A percentile compares a stretch with the other conserved stretches of the same genome.
phyloP scores from a whole-genome alignment of 805 yeast genomes.

The Saccharomycopsis olivae region DNA sequence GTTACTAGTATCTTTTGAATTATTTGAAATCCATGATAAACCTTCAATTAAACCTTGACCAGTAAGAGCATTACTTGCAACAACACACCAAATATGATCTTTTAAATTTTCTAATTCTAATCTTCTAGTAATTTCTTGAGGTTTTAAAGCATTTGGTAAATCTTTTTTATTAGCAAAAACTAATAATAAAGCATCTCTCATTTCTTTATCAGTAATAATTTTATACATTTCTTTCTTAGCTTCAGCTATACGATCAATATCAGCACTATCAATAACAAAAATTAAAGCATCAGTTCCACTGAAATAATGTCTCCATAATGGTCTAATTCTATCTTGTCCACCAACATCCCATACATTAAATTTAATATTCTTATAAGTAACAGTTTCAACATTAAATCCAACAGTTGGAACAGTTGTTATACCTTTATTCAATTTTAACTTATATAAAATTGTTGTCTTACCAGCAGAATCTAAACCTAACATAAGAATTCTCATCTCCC shows the following conservation, averaged over 20 bases:
- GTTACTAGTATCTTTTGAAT: conserved; percentile 29
- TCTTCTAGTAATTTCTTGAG: conserved; percentile 68
- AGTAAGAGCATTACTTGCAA: conserved; percentile 81
- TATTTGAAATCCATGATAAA: conserved; percentile 72
- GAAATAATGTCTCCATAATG: conserved; percentile 91
- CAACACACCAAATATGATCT: conserved; percentile 80
- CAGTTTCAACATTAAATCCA: conserved; percentile 87
- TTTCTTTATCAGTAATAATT: conserved; percentile 74
- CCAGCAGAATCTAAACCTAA: conserved; percentile 91
- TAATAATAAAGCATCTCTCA: conserved; percentile 65
- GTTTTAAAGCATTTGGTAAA: conserved; percentile 57
- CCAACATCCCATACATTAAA: conserved; percentile 95
- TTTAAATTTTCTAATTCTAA: conserved; percentile 51
- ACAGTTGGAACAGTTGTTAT: conserved; percentile 84
- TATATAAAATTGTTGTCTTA: conserved; percentile 78
- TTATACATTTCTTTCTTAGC: conserved; percentile 69
- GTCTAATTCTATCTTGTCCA: conserved; percentile 88
- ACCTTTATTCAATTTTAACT: conserved; percentile 66
- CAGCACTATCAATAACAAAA: conserved; percentile 82
- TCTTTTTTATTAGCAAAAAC: conserved; percentile 90
- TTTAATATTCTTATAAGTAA: conserved; percentile 68
- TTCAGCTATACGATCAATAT: conserved; percentile 59
- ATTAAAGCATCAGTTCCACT: conserved; percentile 88
- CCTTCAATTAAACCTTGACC: conserved; percentile 90
- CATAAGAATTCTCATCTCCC: conserved; percentile 65